Percentiles rank a stretch among this genome's conserved stretches.
Conservation (phyloP, 805 yeast genomes). For the Metschnikowia similis region DNA sequence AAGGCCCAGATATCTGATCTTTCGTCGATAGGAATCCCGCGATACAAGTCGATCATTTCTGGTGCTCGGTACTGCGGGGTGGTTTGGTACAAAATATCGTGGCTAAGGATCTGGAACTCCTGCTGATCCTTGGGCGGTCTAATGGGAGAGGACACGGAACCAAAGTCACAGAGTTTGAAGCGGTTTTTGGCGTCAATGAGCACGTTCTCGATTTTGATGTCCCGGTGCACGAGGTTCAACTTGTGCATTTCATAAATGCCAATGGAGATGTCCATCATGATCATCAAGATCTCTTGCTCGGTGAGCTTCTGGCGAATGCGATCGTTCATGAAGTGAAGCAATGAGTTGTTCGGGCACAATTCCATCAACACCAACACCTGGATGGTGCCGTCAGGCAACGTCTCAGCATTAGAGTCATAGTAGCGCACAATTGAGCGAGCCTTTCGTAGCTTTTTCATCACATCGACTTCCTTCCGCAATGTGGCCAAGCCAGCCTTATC, state of each 20-base stretch:
- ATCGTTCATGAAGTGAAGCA: slow-evolving; percentile 88
- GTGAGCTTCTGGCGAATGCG: slow-evolving; percentile 72
- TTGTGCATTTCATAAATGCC: slow-evolving; percentile 87
- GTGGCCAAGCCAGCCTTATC: slow-evolving; percentile 64
- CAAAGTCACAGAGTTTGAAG: slow-evolving; percentile 90
- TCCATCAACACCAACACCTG: slow-evolving; percentile 94
- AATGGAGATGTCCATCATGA: slow-evolving; percentile 74
- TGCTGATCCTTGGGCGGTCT: slow-evolving; percentile 72
- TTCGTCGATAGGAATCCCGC: slow-evolving; percentile 82
- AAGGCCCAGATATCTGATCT: slow-evolving; percentile 96
- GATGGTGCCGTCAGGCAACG: slow-evolving; percentile 50
- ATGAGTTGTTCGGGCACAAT: slow-evolving; percentile 79
- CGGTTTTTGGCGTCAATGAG: slow-evolving; percentile 64
- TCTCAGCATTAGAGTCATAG: slow-evolving; percentile 73
- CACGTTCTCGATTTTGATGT: slow-evolving; percentile 92
- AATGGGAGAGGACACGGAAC: slow-evolving; percentile 69
- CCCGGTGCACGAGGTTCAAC: slow-evolving; percentile 78
- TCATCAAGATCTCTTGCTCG: slow-evolving; percentile 73
- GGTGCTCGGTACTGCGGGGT: slow-evolving; percentile 96
- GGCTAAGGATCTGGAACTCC: slow-evolving; percentile 71
- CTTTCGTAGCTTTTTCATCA: slow-evolving; percentile 60
- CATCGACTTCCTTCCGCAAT: slow-evolving; percentile 71
- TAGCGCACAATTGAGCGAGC: slow-evolving; percentile 62
- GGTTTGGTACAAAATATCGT: slow-evolving; percentile 84
- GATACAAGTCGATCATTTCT: slow-evolving; percentile 87